Base-by-base conservation (phyloP, 768 basidiomycete genomes). In the Tricholoma matsutake region DNA sequence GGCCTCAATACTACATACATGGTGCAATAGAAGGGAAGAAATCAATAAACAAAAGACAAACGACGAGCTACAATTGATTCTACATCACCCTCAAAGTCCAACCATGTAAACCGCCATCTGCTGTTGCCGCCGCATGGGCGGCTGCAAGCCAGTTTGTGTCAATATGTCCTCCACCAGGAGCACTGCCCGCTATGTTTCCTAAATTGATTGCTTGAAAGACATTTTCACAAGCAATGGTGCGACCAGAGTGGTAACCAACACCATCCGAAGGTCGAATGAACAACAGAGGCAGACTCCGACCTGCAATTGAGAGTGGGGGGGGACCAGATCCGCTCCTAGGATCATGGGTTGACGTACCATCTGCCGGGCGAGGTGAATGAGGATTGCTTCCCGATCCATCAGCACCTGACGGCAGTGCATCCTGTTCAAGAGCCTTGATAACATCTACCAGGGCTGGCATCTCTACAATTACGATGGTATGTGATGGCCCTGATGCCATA, bases 191-290 rank as follows among this genome's bases (percentile, higher is more conserved):
- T 68, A 86, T 80, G 25, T 74, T 78, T 32, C 79, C 78, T 54
- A 92, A 76, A 68, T 89, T 87, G 74, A 92, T 81, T 14, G 78
- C 73, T 67, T 87, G 85, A 73, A 91, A 90, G 16, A 90, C 83
- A 68, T 90, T 90, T 71, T 94, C 92, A 69, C 89, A 91, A 16
- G 90, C 83, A 60, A 94, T 86, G 45, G 88, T 90, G 63, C 91
- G 84, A 37, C 92, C 92, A 20, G 93, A 93, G 71, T 93, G 91
- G 71, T 93, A 94, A 4, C 92, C 92, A 31, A 94, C 86, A n/a
- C 93, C 91, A 66, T 94, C 92, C 43, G 78, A 83, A 14, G 88
- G 79, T 32, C 92, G 86, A 60, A 94, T 92, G 70, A 94, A 94
- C 39, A 94, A 71, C 65, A 94, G 69, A 0, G 92, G 92, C 4